Evolutionary conservation across 2,329 filamentous ascomycete species (phyloP), one percentile per base, ranked within the genome.

Genomic region (Botrytis cinerea): DNA sequence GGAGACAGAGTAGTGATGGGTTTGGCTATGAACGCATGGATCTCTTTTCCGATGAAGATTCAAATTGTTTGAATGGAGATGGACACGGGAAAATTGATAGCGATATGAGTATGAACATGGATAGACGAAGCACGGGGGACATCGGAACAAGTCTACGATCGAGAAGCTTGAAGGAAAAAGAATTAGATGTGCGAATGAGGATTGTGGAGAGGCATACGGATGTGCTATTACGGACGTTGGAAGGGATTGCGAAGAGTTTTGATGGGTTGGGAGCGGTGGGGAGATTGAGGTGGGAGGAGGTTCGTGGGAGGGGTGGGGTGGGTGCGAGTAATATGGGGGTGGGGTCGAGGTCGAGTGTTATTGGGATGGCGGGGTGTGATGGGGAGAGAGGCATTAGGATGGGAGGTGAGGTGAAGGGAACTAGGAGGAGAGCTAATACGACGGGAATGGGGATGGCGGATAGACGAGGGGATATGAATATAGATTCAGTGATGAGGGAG

Each of bases 181-280:
- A 79, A 4, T 51, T 79, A n/a, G 76, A 80, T 67, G 63, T 35
- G 0, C 61, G 79, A 16, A 45, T 80, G 32, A 43, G 48, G 2
- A 77, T 72, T 72, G 75, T 80, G 16, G 79, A 80, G 70, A 73
- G 73, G 5, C 79, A 80, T 67, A 80, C 80, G 48, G 45, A 45
- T 25, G 67, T 78, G 6, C 60, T 80, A 28, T 43, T 79, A 40
- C 64, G 66, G 38, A 75, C 78, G 4, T 43, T 80, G 14, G 74
- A 72, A 18, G 75, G 72, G 0, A 77, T 80, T 18, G 75, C 76
- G 45, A 73, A 51, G 4, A 51, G 70, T 28, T 54, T 72, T 32
- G 60, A 57, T 68, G 35, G 35, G 8, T 43, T 57, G 66, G 48
- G 35, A 1, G 16, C 35, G 18, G 18, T 57, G n/a, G n/a, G 25